phyloP scores from a whole-genome alignment of 2,329 filamentous ascomycete genomes.

The Zymoseptoria tritici region DNA sequence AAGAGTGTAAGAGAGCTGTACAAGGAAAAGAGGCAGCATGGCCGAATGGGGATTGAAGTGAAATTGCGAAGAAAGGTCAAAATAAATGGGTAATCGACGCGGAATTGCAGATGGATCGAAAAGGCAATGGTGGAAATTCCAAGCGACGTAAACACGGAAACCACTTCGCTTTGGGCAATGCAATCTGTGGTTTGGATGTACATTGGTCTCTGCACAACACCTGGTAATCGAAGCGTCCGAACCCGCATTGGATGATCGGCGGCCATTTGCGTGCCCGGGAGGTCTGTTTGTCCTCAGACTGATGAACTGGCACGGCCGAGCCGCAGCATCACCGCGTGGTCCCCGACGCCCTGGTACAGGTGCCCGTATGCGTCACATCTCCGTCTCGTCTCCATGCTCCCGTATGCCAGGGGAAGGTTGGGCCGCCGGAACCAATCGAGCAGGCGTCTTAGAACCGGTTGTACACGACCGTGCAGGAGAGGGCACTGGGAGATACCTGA shows the following conservation, averaged over 20 bases:
- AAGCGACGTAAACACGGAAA: background rate
- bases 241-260: background rate
- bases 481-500: background rate
- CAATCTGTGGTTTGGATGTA: background rate
- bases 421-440: background rate
- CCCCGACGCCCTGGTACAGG: background rate
- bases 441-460: background rate
- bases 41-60: background rate
- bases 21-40: background rate
- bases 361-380: background rate
- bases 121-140: background rate
- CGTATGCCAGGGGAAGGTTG: background rate
- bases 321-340: background rate
- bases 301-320: background rate
- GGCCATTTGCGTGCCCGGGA: background rate
- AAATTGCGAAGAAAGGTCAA: background rate
- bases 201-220: background rate
- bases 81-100: background rate
- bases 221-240: background rate
- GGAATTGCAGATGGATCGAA: background rate
- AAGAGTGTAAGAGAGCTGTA: background rate
- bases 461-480: background rate
- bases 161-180: background rate
- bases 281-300: background rate
- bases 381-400: background rate